Evolutionary conservation across 225 moss, liverwort and hornwort genomes (phyloP).

Genomic region (Physcomitrium patens): DNA sequence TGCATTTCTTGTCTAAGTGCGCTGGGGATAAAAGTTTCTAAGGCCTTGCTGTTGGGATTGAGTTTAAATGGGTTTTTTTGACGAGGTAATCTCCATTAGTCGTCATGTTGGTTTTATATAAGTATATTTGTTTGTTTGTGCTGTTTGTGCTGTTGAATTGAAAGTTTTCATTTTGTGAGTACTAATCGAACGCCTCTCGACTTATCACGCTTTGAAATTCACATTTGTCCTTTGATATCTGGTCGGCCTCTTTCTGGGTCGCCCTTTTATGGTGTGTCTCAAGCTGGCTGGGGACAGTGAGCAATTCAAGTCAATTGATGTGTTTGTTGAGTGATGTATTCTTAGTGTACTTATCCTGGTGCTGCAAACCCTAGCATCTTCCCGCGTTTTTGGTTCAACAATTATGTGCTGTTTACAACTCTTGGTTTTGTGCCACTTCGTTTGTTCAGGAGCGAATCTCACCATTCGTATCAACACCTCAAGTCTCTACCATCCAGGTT

Average conservation of each 20-base stretch:
- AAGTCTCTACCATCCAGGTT: conserved; percentile 45
- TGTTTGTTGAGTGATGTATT: conserved; percentile 5
- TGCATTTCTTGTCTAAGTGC: no score
- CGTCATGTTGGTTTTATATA: no score
- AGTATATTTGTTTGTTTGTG: no score
- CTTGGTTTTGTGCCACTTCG: conserved; percentile 28
- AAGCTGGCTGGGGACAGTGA: not conserved
- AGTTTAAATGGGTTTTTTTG: no score
- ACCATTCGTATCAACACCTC: conserved; percentile 43
- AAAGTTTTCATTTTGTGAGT: no score
- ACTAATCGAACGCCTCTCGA: no score
- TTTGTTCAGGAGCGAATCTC: conserved; percentile 70
- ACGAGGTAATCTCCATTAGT: no score
- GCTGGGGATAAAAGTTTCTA: no score
- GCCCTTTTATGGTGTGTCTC: not conserved
- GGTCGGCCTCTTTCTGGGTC: not conserved
- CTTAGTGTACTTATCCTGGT: conserved; percentile 31
- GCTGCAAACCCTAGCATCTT: conserved; percentile 27
- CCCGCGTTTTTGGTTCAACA: conserved; percentile 9
- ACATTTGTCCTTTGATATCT: not conserved
- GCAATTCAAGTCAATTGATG: not conserved
- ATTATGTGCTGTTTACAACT: not conserved
- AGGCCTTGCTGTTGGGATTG: no score
- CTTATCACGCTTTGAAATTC: not conserved
- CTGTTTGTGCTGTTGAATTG: no score